phyloP scores from a whole-genome alignment of 129 eudicot genomes.

The Chrysanthemum makinoi region DNA sequence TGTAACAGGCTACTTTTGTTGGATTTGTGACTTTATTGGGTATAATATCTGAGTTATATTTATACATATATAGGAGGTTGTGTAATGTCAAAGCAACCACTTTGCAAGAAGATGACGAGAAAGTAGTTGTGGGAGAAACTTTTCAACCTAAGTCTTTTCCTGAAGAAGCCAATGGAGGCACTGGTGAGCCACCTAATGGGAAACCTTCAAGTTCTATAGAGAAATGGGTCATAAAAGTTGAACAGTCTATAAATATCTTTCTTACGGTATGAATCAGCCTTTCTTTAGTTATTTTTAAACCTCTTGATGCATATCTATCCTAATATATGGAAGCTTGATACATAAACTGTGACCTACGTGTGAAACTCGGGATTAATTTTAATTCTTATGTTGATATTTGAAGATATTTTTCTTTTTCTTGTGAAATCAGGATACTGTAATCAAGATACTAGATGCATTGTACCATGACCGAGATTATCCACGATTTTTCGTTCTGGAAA shows the following conservation, averaged over 20 bases:
- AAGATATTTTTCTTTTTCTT: slow-evolving; percentile 10
- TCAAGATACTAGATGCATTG: slow-evolving; percentile 83
- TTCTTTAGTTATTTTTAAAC: not conserved
- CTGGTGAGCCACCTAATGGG: slow-evolving; percentile 38
- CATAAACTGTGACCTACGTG: not conserved
- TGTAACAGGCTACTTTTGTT: not conserved
- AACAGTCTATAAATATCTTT: slow-evolving; percentile 76
- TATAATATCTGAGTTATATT: not conserved
- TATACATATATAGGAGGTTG: slow-evolving; percentile 35
- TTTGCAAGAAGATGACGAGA: slow-evolving; percentile 61
- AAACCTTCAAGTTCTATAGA: slow-evolving; percentile 47
- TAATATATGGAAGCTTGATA: not conserved
- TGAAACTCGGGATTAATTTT: not conserved
- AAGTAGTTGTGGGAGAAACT: slow-evolving; percentile 71
- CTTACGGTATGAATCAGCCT: slow-evolving; percentile 58
- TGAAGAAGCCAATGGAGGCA: slow-evolving; percentile 29
- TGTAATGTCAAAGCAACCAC: slow-evolving; percentile 53
- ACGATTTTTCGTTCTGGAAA: slow-evolving; percentile 93
- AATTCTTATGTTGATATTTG: not conserved
- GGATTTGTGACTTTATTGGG: not conserved
- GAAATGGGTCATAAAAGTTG: slow-evolving; percentile 63
- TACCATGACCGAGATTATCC: slow-evolving; percentile 86
- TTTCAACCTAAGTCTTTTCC: slow-evolving; percentile 56
- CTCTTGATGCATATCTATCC: not conserved
- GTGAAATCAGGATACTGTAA: slow-evolving; percentile 75